These are phyloP conservation scores for Megacollybia platyphylla DNA, from an alignment of 1,284 basidiomycete species.

Conservation along the genomic window DNA sequence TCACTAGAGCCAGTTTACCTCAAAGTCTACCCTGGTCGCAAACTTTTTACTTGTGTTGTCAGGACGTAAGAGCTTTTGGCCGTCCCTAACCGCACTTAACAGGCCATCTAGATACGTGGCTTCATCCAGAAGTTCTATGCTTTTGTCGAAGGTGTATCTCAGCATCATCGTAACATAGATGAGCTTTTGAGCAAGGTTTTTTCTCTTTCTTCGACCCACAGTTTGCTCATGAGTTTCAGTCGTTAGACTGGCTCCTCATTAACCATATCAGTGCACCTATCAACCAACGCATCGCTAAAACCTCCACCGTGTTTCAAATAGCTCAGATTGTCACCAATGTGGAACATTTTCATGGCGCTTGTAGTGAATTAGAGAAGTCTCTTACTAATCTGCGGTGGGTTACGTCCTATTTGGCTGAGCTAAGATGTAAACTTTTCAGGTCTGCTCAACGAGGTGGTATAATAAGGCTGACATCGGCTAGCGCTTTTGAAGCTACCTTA, in stretches of 20 bases:
- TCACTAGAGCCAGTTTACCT: slow-evolving; percentile 53
- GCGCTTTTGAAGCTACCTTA: slow-evolving; percentile 63
- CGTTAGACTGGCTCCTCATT: slow-evolving; percentile 77
- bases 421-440: slow-evolving; percentile 20
- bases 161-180: slow-evolving; percentile 88
- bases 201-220: not conserved
- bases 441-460: slow-evolving; percentile 77
- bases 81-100: not conserved
- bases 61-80: slow-evolving; percentile 47
- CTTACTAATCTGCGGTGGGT: slow-evolving; percentile 67
- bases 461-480: slow-evolving; percentile 55
- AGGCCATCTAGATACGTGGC: slow-evolving; percentile 54
- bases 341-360: slow-evolving; percentile 85
- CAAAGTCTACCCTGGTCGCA: slow-evolving; percentile 88
- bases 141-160: slow-evolving; percentile 89
- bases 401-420: not conserved
- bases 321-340: slow-evolving; percentile 91
- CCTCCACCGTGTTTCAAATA: slow-evolving; percentile 83
- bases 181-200: slow-evolving; percentile 79
- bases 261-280: slow-evolving; percentile 76
- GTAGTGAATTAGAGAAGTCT: slow-evolving; percentile 78
- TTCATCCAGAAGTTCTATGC: slow-evolving; percentile 96
- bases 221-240: slow-evolving; percentile 29
- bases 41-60: slow-evolving; percentile 90
- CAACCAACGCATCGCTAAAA: slow-evolving; percentile 55